Base-by-base conservation (phyloP, 495 filamentous ascomycete species). In the Lepraria neglecta region DNA sequence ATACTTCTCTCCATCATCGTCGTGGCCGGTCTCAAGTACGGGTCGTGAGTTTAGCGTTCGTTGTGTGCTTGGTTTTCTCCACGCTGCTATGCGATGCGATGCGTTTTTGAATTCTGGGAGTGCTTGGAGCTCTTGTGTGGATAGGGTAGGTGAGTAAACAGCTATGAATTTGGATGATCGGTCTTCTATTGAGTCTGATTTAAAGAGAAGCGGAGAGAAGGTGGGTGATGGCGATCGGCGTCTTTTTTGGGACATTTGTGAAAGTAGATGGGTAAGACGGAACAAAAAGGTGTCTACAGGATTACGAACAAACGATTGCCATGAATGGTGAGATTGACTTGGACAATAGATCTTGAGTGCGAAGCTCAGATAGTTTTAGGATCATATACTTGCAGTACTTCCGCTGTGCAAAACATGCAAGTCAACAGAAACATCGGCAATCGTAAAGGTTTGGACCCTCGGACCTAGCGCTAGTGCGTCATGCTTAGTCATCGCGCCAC, bases 1-100 rank as follows among this genome's bases (percentile, higher is more conserved):
- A 45, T 70, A 69, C 43, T 68, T 68, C 64, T 80, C 77, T 11
- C 77, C 77, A 58, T 78, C 77, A 61, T 78, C 76, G 58, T 77
- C 76, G 61, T 69, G 60, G n/a, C 73, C 73, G 19, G 62, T 63
- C n/a, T 70, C 68, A 35, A 72, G 70, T 2, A 73, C 33, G 12
- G 47, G 51, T 45, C 21, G 43, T 14, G 53, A 17, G 14, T 40
- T 17, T 9, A 66, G 52, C 28, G 61, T n/a, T 17, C 38, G 46
- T 54, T 63, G 55, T n/a, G 35, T 69, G 62, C 35, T 70, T 46
- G 66, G 69, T 31, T 56, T 63, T 3, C 76, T 68, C 71, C 72
- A 77, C 42, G 73, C 77, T 21, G 71, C 64, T n/a, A 78, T 75
- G 17, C 72, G 70, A 66, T 79, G 75, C 9, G 65, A 71, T 40